Evolutionary conservation across 2,329 filamentous ascomycete genomes (phyloP).

Genomic region (Purpureocillium lavendulum): DNA sequence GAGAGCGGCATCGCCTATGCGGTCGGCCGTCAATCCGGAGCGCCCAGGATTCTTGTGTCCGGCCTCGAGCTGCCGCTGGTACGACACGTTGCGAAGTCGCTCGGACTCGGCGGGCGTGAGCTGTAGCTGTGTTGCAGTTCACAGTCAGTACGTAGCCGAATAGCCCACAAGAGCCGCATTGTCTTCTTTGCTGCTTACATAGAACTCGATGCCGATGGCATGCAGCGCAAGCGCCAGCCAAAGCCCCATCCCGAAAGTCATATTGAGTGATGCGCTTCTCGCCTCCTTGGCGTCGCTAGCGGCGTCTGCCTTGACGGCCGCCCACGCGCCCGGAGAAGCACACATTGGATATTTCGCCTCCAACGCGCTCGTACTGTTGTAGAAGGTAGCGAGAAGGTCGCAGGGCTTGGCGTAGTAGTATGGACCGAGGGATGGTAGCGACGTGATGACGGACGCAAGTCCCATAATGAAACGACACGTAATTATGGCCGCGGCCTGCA

Average conservation of each 20-base stretch:
- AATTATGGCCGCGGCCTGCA: constrained; percentile 37
- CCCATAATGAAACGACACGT: constrained; percentile 38
- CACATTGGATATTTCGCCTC: constrained; percentile 27
- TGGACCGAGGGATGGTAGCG: constrained; percentile 10
- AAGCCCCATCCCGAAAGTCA: constrained; percentile 39
- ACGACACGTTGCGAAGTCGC: constrained; percentile 45
- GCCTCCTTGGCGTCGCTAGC: constrained; percentile 24
- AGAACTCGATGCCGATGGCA: constrained; percentile 36
- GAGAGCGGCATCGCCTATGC: constrained; percentile 3
- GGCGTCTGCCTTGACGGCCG: too few species aligned
- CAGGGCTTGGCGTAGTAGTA: constrained; percentile 28
- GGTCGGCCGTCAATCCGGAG: constrained; percentile 34
- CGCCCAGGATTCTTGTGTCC: constrained; percentile 41
- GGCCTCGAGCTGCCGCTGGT: constrained; percentile 45
- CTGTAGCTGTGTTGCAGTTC: constrained; percentile 27
- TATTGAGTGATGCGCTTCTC: constrained; percentile 30
- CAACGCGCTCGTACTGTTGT: constrained; percentile 15
- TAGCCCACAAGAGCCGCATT: constrained; percentile 9
- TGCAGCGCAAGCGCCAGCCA: constrained; percentile 46
- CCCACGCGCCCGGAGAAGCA: too few species aligned
- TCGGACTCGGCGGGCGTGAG: constrained; percentile 46
- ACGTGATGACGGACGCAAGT: constrained; percentile 26
- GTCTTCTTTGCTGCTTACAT: constrained; percentile 26
- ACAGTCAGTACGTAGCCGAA: too few species aligned
- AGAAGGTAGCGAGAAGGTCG: constrained; percentile 34